Percentiles rank a stretch among this genome's conserved stretches.
Evolutionary conservation across 192 early-diverging fungal genomes (phyloP).

Genomic region (Jimgerdemannia lactiflua): DNA sequence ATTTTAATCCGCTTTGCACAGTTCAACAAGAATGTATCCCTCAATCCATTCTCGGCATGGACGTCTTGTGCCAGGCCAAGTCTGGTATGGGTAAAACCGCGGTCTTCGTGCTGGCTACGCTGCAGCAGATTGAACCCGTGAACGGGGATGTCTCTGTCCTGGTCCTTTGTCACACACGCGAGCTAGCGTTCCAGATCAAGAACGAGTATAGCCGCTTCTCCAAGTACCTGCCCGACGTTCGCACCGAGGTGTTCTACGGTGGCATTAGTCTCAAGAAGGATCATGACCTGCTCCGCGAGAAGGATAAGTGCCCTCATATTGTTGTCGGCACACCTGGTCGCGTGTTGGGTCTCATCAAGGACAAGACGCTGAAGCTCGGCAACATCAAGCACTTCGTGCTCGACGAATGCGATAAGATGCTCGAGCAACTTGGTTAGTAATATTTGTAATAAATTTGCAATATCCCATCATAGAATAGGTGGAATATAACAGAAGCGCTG

Average conservation of each 20-base stretch:
- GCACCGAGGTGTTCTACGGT: slow-evolving; percentile 93
- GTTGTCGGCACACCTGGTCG: slow-evolving; percentile 98
- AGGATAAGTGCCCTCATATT: slow-evolving; percentile 92
- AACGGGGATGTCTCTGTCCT: slow-evolving; percentile 83
- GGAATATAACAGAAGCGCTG: no score
- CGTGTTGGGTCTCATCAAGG: slow-evolving; percentile 79
- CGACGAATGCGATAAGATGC: slow-evolving; percentile 98
- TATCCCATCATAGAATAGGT: background rate
- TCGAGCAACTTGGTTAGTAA: slow-evolving; percentile 85
- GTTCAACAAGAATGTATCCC: slow-evolving; percentile 99
- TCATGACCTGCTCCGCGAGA: slow-evolving; percentile 72
- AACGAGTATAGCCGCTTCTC: slow-evolving; percentile 96
- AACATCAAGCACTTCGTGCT: slow-evolving; percentile 97
- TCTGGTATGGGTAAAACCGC: slow-evolving; percentile 99
- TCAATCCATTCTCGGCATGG: slow-evolving; percentile 94
- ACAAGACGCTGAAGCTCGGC: slow-evolving; percentile 76
- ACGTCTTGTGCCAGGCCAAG: slow-evolving; percentile 98
- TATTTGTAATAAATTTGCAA: background rate
- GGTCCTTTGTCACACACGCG: slow-evolving; percentile 97
- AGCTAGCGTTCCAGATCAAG: slow-evolving; percentile 98
- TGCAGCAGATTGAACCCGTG: slow-evolving; percentile 88
- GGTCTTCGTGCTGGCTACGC: slow-evolving; percentile 93
- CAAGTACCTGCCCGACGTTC: slow-evolving; percentile 93
- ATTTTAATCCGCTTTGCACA: slow-evolving; percentile 18
- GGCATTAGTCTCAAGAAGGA: slow-evolving; percentile 79